A percentile compares a stretch with the other conserved stretches of the same genome.
Conservation (phyloP, 148 eudicot species). For the Nepenthes gracilis region DNA sequence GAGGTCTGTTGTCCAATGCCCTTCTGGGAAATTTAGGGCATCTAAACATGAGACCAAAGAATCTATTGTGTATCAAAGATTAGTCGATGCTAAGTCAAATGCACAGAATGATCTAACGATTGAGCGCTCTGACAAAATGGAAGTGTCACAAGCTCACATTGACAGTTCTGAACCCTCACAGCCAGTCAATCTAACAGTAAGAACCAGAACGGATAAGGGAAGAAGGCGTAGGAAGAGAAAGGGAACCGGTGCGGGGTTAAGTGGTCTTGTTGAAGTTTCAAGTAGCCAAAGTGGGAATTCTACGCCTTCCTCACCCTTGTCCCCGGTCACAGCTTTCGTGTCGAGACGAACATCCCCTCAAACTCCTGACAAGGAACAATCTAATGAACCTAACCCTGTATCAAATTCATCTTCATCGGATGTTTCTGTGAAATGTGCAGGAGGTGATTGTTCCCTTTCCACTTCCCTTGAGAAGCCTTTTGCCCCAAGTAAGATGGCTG, state of each 20-base stretch:
- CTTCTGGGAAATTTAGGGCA: slow-evolving; percentile 12
- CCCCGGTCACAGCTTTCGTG: slow-evolving; percentile 36
- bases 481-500: slow-evolving; percentile 13
- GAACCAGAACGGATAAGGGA: slow-evolving; percentile 51
- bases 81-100: slow-evolving; percentile 9
- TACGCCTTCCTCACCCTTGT: slow-evolving; percentile 76
- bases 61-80: neutral
- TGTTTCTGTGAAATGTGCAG: slow-evolving; percentile 15
- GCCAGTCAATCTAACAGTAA: slow-evolving; percentile 40
- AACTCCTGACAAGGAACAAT: slow-evolving; percentile 19
- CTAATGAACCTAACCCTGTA: slow-evolving; percentile 10
- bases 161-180: neutral
- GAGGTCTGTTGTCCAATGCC: slow-evolving; percentile 6
- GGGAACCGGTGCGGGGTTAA: slow-evolving; percentile 27
- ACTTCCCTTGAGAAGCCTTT: slow-evolving; percentile 18
- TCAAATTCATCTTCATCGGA: slow-evolving; percentile 9
- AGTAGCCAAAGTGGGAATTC: slow-evolving; percentile 94
- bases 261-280: slow-evolving; percentile 52
- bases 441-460: slow-evolving; percentile 2
- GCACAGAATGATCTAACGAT: slow-evolving; percentile 13
- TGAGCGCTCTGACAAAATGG: slow-evolving; percentile 19
- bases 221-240: slow-evolving; percentile 57
- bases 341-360: slow-evolving; percentile 27
- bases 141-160: slow-evolving; percentile 14
- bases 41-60: slow-evolving; percentile 7